Evolutionary conservation across 345 rosid species (phyloP), one percentile per base, ranked within the genome.

Genomic region (Barbarea vulgaris): DNA sequence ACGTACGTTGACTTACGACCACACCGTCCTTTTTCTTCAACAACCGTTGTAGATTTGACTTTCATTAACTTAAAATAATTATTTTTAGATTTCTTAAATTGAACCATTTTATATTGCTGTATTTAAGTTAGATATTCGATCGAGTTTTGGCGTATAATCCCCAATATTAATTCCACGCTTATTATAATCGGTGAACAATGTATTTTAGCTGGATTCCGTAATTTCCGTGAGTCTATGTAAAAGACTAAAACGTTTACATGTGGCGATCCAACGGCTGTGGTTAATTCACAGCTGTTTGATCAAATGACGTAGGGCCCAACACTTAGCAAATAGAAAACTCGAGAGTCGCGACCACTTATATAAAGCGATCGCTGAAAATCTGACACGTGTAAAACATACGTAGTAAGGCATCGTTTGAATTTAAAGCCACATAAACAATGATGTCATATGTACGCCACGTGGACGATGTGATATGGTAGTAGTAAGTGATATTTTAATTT

Each of bases 261-360:
- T 66, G 52, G 14, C 37, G 55, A 65, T 44, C 77, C 65, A 74
- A 74, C 72, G 77, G 77, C 65, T 75, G 31, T 21, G 33, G 24
- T 57, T 67, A 15, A 57, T n/a, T 7, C 44, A 67, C 33, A 67
- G 61, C 73, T 74, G 64, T 34, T 48, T 11, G 24, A 31, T 31
- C 42, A n/a, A 21, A 14, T 30, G 51, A 41, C 33, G 59, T 58
- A 9, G 79, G 50, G 0, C 42, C 73, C 46, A 37, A n/a, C 1
- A 11, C 8, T 33, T 28, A 48, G 54, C 68, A 24, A 59, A 13
- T 74, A 56, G 9, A 65, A 65, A 65, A 65, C 70, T 64, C 64
- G 31, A 12, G 7, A 57, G 10, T 64, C 47, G 31, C 17, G 10
- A 17, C 67, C 71, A 73, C 65, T 74, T 36, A 51, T 22, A 50